These are phyloP conservation scores for Cryptosporidium ryanae DNA, from an alignment of 169 alveolate species.

Conservation along the genomic window DNA sequence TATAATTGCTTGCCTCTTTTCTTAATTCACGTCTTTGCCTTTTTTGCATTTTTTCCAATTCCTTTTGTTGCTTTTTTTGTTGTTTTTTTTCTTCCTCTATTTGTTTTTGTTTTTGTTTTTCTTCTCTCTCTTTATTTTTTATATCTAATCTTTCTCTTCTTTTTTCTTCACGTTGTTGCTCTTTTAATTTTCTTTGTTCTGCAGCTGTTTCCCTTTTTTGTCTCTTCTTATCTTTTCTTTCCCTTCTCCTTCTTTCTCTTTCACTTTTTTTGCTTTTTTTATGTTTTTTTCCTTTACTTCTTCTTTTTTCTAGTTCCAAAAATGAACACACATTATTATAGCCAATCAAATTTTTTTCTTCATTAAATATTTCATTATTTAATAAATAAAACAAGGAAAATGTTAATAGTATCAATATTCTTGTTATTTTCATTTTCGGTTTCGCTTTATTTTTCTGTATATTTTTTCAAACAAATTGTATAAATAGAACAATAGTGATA, in stretches of 20 bases:
- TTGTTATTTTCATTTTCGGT: slow-evolving; percentile 19
- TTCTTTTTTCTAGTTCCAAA: slow-evolving; percentile 15
- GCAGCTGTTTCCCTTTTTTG: neutral
- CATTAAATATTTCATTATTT: neutral
- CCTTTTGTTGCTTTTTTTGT: neutral
- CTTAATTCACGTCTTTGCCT: neutral
- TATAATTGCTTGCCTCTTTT: neutral
- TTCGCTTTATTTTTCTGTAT: too few relatives aligned
- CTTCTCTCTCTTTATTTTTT: neutral
- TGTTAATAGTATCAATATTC: slow-evolving; percentile 1
- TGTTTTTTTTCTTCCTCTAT: neutral
- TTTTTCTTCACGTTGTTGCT: slow-evolving; percentile 1
- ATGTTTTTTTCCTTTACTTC: neutral
- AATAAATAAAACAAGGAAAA: slow-evolving; percentile 3
- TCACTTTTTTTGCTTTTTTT: slow-evolving; percentile 3
- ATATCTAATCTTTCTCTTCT: slow-evolving; percentile 1
- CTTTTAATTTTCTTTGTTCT: neutral
- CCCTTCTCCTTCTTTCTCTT: neutral
- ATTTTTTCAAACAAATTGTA: too few relatives aligned
- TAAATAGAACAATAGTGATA: too few relatives aligned
- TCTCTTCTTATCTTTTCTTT: neutral
- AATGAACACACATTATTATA: slow-evolving; percentile 13
- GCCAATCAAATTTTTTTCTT: slow-evolving; percentile 16
- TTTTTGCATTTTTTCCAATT: neutral
- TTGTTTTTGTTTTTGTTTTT: neutral